Conservation (phyloP, 441 rosid genomes). For the Euphorbia celastroides region DNA sequence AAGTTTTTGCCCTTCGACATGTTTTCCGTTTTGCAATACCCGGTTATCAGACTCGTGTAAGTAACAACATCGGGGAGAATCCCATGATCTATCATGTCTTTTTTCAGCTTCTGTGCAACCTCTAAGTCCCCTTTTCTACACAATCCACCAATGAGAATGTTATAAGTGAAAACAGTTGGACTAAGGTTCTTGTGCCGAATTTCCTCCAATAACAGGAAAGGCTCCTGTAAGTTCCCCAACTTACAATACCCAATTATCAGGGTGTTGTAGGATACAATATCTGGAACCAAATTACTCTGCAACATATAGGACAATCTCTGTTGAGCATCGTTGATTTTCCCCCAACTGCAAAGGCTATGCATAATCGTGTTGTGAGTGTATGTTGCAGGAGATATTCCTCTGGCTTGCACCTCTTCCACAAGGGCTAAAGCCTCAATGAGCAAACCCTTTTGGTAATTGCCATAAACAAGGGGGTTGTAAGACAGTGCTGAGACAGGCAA, state of each 20-base stretch:
- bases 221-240: slow-evolving; percentile 44
- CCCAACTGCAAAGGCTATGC: slow-evolving; percentile 43
- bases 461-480: slow-evolving; percentile 53
- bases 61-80: slow-evolving; percentile 55
- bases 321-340: slow-evolving; percentile 48
- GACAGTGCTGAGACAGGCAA: slow-evolving; percentile 42
- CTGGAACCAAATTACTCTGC: slow-evolving; percentile 38
- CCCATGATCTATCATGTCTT: slow-evolving; percentile 44
- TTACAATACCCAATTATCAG: slow-evolving; percentile 57
- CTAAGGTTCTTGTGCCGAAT: slow-evolving; percentile 33
- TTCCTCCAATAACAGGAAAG: slow-evolving; percentile 55
- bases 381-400: slow-evolving; percentile 38
- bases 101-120: slow-evolving; percentile 51
- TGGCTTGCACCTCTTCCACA: slow-evolving; percentile 42
- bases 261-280: slow-evolving; percentile 61
- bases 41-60: slow-evolving; percentile 58
- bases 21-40: slow-evolving; percentile 48
- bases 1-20: slow-evolving; percentile 36
- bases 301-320: slow-evolving; percentile 38
- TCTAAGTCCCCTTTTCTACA: slow-evolving; percentile 53
- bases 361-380: slow-evolving; percentile 44
- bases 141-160: slow-evolving; percentile 60
- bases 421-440: slow-evolving; percentile 43
- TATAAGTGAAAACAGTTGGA: slow-evolving; percentile 54
- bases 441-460: slow-evolving; percentile 50